Base-by-base conservation (phyloP, 306 rosid species). In the Lathyrus tuberosus region DNA sequence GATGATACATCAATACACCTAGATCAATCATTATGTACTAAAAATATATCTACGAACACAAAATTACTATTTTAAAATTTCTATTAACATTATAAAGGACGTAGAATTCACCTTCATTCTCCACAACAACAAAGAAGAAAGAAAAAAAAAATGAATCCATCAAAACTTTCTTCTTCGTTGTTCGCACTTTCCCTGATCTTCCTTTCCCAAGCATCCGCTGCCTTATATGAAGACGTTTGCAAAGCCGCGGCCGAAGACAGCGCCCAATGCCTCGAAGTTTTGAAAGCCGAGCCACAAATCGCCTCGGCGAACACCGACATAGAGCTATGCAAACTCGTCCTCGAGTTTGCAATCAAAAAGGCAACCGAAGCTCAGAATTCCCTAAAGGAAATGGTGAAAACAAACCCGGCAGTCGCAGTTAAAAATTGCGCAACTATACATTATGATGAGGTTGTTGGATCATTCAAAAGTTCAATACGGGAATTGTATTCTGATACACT, bases 391-490 rank as follows among this genome's bases (percentile, higher is more conserved):
- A 0, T 40, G 6, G 11, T 22, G 35, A 78, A 4, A 26, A 6
- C 52, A 59, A 60, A 49, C 43, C 82, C 70, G 28, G 8, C 71
- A 59, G 12, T 31, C 3, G 78, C 75, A 6, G 49, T 78, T 0
- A 0, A 0, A 1, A 2, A 67, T n/a, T 78, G 82, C 31, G 82
- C 82, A 10, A 72, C 69, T 0, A 3, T 1, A 0, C 11, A 17
- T 0, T 78, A 78, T 42, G 60, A 78, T 41, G 68, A 37, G 1
- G 33, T 40, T 3, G 53, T 78, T 59, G 75, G 42, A 7, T 78
- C 82, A 59, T 78, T 78, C 70, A 49, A 11, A 61, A 72, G 75
- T 44, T 31, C 82, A 6, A 28, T 72, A 77, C 46, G 66, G 10
- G 82, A 78, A n/a, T 17, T 78, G 35, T 3, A 8, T 0, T 13